A percentile compares a stretch with the other conserved stretches of the same genome.
These are phyloP conservation scores for Tricholoma terreum DNA, from an alignment of 768 basidiomycete genomes.

Conservation along the genomic window DNA sequence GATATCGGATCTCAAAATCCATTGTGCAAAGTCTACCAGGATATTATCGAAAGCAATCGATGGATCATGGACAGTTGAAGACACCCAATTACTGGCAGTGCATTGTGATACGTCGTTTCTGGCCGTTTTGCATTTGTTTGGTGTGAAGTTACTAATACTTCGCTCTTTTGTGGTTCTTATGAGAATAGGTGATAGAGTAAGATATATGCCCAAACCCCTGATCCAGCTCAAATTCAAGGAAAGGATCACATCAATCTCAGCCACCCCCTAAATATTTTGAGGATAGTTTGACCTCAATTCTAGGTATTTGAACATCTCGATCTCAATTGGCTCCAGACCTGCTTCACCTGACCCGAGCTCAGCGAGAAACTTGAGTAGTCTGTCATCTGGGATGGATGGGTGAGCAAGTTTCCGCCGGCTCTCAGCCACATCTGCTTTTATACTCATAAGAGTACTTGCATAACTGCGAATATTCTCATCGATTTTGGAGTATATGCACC, in stretches of 20 bases:
- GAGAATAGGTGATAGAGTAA: too few relatives aligned
- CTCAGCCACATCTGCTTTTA: not conserved
- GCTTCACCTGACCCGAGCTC: not conserved
- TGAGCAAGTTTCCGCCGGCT: not conserved
- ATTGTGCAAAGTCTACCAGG: constrained; percentile 20
- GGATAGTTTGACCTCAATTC: not conserved
- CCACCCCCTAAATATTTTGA: not conserved
- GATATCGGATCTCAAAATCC: constrained; percentile 34
- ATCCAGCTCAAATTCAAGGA: too few relatives aligned
- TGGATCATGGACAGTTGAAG: not conserved
- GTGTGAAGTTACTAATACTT: too few relatives aligned
- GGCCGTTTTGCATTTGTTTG: too few relatives aligned
- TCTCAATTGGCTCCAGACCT: not conserved
- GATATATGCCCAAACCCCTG: too few relatives aligned
- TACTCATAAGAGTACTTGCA: not conserved
- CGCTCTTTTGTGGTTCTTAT: too few relatives aligned
- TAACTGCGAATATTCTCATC: not conserved
- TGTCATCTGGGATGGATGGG: not conserved
- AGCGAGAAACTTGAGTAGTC: not conserved
- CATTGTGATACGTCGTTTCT: too few relatives aligned
- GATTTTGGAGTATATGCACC: not conserved
- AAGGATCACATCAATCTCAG: too few relatives aligned
- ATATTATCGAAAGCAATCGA: constrained; percentile 7
- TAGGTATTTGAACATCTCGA: not conserved
- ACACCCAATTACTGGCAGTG: too few relatives aligned